These are phyloP conservation scores for Stereocaulon alpinum DNA, from an alignment of 495 filamentous ascomycete species.

Conservation along the genomic window DNA sequence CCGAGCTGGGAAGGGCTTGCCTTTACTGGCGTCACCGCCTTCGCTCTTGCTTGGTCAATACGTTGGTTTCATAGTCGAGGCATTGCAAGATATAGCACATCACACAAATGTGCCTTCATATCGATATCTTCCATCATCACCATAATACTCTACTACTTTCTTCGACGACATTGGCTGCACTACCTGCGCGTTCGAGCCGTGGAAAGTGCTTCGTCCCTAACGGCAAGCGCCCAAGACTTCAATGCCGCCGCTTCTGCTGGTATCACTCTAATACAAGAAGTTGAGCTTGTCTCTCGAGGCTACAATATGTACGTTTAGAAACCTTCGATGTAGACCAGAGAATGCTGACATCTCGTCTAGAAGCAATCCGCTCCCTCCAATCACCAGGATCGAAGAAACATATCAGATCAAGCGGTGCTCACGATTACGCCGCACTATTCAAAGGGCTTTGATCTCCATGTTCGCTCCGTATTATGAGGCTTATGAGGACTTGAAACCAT, in stretches of 20 bases:
- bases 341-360: conserved; percentile 41
- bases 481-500: conserved; percentile 52
- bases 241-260: conserved; percentile 72
- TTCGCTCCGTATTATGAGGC: conserved; percentile 61
- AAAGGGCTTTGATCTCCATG: conserved; percentile 54
- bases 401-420: conserved; percentile 68
- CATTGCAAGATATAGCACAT: conserved; percentile 26
- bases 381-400: conserved; percentile 69
- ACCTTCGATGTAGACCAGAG: conserved; percentile 6
- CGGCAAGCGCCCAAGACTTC: conserved; percentile 68
- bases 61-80: conserved; percentile 48
- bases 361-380: conserved; percentile 75
- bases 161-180: conserved; percentile 75
- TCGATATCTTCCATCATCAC: conserved; percentile 47
- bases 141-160: conserved; percentile 56
- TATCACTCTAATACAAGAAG: conserved; percentile 84
- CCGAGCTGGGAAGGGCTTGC: conserved; percentile 36
- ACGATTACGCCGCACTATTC: conserved; percentile 64
- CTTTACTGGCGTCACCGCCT: conserved; percentile 46
- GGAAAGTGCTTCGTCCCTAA: conserved; percentile 59
- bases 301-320: conserved; percentile 65
- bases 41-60: conserved; percentile 61
- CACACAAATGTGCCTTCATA: conserved; percentile 24
- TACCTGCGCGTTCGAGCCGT: conserved; percentile 71
- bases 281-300: conserved; percentile 87